Conservation (phyloP, 2,329 filamentous ascomycete genomes). For the Talaromyces albobiverticillius region DNA sequence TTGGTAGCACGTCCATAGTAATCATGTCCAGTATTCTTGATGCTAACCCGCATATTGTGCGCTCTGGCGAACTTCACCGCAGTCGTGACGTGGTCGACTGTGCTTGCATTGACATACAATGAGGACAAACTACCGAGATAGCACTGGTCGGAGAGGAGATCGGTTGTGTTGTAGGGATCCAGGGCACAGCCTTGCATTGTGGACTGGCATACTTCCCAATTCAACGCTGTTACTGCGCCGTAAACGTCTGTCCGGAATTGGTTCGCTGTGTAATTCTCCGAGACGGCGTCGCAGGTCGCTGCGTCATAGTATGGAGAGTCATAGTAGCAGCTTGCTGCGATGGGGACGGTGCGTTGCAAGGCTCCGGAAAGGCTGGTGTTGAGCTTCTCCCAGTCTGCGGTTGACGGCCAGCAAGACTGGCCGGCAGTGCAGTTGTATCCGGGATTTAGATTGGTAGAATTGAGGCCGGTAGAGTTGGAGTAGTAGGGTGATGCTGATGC, state of each 20-base stretch:
- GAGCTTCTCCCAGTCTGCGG: constrained; percentile 32
- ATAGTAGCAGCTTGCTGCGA: constrained; percentile 30
- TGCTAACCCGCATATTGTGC: constrained; percentile 9
- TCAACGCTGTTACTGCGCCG: background rate
- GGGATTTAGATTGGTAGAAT: background rate
- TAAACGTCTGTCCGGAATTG: background rate
- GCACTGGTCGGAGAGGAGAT: background rate
- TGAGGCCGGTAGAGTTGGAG: background rate
- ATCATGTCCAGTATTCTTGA: constrained; percentile 14
- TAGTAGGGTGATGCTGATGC: background rate
- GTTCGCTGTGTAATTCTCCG: background rate
- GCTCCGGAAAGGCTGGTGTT: constrained; percentile 36
- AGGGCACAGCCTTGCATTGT: background rate
- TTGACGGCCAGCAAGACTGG: constrained; percentile 37
- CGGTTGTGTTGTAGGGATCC: background rate
- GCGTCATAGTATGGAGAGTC: background rate
- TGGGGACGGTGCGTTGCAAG: constrained; percentile 31
- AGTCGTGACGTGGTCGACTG: background rate
- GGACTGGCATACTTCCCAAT: constrained; percentile 3
- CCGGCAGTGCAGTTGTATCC: constrained; percentile 20
- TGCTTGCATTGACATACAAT: constrained; percentile 2
- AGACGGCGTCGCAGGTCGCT: background rate
- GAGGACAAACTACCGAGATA: background rate
- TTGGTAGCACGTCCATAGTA: constrained; percentile 13
- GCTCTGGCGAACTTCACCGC: constrained; percentile 6